Conservation (phyloP, 352 stramenopile genomes). For the Poterioochromonas sp. region DNA sequence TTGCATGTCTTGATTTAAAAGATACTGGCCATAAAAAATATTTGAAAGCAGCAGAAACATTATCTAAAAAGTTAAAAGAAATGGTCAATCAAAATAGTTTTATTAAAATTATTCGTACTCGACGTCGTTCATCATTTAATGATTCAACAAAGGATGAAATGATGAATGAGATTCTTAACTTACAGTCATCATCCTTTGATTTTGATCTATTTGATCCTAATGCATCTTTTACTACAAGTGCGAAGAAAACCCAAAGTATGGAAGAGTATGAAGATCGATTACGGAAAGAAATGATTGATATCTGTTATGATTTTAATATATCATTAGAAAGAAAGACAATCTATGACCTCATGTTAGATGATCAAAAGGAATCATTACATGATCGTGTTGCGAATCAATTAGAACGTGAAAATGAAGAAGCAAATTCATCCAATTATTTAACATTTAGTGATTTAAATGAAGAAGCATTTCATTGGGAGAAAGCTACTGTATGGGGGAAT, state of each 20-base stretch:
- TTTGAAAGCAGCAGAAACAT: neutral
- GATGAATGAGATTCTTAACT: too few relatives aligned
- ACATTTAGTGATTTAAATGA: conserved; percentile 8
- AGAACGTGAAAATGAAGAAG: neutral
- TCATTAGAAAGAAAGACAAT: conserved; percentile 6
- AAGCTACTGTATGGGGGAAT: neutral
- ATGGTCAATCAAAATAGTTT: neutral
- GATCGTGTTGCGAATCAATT: neutral
- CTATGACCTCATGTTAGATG: conserved; percentile 27
- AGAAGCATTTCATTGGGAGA: conserved; percentile 21
- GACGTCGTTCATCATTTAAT: neutral
- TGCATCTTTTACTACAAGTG: too few relatives aligned
- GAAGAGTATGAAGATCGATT: neutral
- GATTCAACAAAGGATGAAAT: neutral
- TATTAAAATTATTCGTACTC: neutral
- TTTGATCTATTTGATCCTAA: neutral
- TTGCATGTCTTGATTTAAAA: too few relatives aligned
- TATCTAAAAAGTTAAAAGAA: neutral
- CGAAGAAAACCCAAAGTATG: too few relatives aligned
- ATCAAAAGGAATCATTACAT: conserved; percentile 28
- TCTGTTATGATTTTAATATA: conserved; percentile 25
- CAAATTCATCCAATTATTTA: neutral
- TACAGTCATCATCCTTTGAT: too few relatives aligned
- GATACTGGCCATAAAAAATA: neutral
- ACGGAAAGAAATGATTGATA: neutral